phyloP scores from a whole-genome alignment of 495 filamentous ascomycete genomes.

The Podospora conica region DNA sequence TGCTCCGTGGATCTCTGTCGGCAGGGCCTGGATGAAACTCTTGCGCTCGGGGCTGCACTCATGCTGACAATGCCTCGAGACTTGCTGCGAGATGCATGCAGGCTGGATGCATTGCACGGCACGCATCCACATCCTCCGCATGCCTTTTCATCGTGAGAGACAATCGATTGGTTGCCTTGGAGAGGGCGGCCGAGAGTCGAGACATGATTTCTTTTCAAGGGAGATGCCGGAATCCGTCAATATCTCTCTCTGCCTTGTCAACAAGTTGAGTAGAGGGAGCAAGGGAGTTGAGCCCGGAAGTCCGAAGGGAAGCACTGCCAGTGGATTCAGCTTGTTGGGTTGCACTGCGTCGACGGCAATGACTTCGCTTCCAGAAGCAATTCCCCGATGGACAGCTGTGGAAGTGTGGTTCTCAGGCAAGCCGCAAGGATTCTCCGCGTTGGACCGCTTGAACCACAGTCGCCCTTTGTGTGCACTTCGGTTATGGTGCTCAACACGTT shows the following conservation, averaged over 20 bases:
- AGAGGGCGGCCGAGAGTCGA: constrained; percentile 2
- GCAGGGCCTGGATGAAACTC: not conserved
- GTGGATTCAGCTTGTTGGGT: not conserved
- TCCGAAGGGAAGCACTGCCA: not conserved
- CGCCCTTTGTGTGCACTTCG: too few relatives aligned
- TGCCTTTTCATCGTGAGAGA: not conserved
- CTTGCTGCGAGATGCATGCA: not conserved
- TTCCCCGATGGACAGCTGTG: not conserved
- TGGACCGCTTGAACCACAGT: not conserved
- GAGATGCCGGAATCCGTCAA: not conserved
- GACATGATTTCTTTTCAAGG: constrained; percentile 5
- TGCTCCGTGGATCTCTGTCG: not conserved
- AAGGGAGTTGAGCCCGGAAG: not conserved
- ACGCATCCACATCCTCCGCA: not conserved
- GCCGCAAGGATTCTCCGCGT: constrained; percentile 7
- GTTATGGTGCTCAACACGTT: too few relatives aligned
- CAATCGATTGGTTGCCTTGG: not conserved
- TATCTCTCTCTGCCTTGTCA: not conserved
- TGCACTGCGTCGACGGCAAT: not conserved
- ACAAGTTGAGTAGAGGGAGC: not conserved
- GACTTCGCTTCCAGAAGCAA: constrained; percentile 11
- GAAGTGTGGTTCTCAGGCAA: not conserved
- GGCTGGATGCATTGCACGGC: constrained; percentile 7
- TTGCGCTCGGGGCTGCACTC: not conserved
- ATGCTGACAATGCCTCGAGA: not conserved